These are phyloP conservation scores for Colletotrichum spinosum DNA, from an alignment of 2,329 filamentous ascomycete species.

Conservation along the genomic window DNA sequence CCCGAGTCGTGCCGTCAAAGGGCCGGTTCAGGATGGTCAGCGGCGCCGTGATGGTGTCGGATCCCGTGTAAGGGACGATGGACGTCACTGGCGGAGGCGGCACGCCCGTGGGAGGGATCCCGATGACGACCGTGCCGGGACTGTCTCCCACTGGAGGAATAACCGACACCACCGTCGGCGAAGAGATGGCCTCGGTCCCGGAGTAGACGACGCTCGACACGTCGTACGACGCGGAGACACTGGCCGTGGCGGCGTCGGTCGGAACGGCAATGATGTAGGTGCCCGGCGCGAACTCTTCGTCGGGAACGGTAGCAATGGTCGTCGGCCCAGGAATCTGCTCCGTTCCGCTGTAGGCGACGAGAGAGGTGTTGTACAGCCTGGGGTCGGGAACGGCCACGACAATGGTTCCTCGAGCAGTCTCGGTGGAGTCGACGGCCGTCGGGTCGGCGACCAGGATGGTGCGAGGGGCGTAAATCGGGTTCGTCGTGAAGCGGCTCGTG, in stretches of 20 bases:
- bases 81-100: constrained; percentile 32
- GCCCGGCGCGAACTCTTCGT: constrained; percentile 12
- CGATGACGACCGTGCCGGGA: constrained; percentile 31
- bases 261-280: constrained; percentile 19
- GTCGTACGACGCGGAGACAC: background rate
- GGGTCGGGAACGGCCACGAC: constrained; percentile 28
- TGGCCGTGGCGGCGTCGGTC: background rate
- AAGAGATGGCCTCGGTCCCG: constrained; percentile 12
- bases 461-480: constrained; percentile 22
- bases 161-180: constrained; percentile 23
- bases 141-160: constrained; percentile 18
- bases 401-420: constrained; percentile 19
- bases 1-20: constrained; percentile 10
- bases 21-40: constrained; percentile 25
- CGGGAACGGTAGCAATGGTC: constrained; percentile 30
- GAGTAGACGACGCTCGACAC: constrained; percentile 21
- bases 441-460: constrained; percentile 26
- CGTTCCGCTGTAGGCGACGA: constrained; percentile 16
- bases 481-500: constrained; percentile 17
- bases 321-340: background rate
- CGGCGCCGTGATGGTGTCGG: constrained; percentile 6
- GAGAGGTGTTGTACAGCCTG: constrained; percentile 24
- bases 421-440: constrained; percentile 1
- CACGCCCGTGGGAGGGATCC: constrained; percentile 7
- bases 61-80: constrained; percentile 12